phyloP scores from a whole-genome alignment of 1,284 basidiomycete species.

The Austroboletus niveus region DNA sequence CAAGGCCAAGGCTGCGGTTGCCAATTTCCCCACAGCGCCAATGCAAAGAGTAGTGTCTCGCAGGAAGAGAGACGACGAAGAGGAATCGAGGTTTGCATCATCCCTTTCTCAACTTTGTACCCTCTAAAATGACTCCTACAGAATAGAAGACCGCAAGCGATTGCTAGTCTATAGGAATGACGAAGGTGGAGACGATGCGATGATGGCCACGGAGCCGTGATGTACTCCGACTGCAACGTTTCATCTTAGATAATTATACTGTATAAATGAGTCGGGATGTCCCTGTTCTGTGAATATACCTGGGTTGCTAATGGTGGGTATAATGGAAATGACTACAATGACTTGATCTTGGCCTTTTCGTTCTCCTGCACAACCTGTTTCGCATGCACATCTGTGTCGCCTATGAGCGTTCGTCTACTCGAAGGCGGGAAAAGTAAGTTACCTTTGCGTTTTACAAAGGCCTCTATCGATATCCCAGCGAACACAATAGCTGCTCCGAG shows the following conservation, averaged over 20 bases:
- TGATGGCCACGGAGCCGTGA: constrained; percentile 32
- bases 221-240: neutral
- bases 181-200: constrained; percentile 21
- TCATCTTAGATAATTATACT: constrained; percentile 21
- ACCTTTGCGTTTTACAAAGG: constrained; percentile 85
- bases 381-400: constrained; percentile 64
- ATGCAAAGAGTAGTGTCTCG: constrained; percentile 45
- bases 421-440: constrained; percentile 11
- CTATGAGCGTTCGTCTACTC: neutral
- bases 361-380: constrained; percentile 78
- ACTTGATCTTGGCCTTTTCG: constrained; percentile 78
- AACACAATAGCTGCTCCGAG: constrained; percentile 88
- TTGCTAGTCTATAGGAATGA: constrained; percentile 40
- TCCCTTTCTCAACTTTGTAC: neutral
- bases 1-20: constrained; percentile 66
- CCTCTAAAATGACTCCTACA: constrained; percentile 20
- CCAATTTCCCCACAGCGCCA: constrained; percentile 47
- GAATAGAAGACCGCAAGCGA: constrained; percentile 55
- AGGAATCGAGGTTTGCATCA: constrained; percentile 49
- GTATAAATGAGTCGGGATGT: constrained; percentile 21
- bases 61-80: constrained; percentile 69
- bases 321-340: constrained; percentile 44
- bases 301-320: constrained; percentile 8
- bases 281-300: constrained; percentile 18
- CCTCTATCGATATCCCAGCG: constrained; percentile 91